Conservation (phyloP, 2,329 filamentous ascomycete species). For the Teratosphaeria epicoccoides region DNA sequence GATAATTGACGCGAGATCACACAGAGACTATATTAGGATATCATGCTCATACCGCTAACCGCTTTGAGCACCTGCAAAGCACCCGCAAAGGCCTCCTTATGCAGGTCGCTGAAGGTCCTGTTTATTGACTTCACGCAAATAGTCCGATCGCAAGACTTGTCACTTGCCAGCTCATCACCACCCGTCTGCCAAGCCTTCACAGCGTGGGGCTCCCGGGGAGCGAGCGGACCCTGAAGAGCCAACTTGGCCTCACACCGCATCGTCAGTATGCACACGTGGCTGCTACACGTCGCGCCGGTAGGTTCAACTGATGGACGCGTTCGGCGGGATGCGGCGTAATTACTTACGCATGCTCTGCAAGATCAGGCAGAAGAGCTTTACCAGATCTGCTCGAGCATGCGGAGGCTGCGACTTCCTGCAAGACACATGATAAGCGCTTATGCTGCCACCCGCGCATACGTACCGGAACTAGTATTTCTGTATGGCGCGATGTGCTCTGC, state of each 20-base stretch:
- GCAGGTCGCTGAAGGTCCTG: too few species aligned
- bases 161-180: background rate
- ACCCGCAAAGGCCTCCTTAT: too few species aligned
- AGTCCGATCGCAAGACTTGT: background rate
- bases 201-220: background rate
- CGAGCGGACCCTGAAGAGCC: background rate
- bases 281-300: background rate
- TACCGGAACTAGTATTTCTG: too few species aligned
- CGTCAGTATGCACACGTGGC: background rate
- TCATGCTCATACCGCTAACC: too few species aligned
- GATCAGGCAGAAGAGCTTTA: background rate
- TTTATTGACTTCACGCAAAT: background rate
- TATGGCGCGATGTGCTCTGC: background rate
- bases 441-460: background rate
- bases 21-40: too few species aligned
- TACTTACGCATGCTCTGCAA: background rate
- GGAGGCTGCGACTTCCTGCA: background rate
- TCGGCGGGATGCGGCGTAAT: background rate
- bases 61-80: too few species aligned
- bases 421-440: background rate
- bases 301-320: background rate
- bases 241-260: background rate
- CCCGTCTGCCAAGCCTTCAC: background rate
- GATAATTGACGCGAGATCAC: too few species aligned
- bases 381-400: background rate